Percentiles rank a stretch among this genome's conserved stretches.
Evolutionary conservation across 352 stramenopile species (phyloP).

Genomic region (Halophytophthora batemanensis): DNA sequence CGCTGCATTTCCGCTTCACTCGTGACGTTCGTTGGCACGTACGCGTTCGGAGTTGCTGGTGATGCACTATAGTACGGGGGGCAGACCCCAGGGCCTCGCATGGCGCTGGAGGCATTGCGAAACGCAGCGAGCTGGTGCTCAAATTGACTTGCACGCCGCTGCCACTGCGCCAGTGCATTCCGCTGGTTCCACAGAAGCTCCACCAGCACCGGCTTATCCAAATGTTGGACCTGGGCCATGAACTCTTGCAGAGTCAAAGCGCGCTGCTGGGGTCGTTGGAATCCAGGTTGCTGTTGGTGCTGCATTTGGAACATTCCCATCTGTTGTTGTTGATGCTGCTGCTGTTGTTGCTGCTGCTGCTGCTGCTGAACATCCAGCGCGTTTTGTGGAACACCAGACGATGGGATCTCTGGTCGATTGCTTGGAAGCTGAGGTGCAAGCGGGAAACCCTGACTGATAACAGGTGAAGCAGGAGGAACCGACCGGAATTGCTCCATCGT

Average conservation of each 20-base stretch:
- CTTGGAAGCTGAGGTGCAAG: constrained; percentile 3
- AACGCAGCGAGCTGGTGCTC: constrained; percentile 41
- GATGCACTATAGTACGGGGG: constrained; percentile 44
- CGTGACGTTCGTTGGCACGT: constrained; percentile 27
- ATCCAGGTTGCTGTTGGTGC: constrained; percentile 25
- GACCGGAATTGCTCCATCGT: constrained; percentile 18
- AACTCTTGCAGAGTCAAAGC: constrained; percentile 55
- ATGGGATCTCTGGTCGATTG: constrained; percentile 10
- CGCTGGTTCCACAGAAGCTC: constrained; percentile 75
- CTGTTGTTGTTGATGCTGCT: constrained; percentile 15
- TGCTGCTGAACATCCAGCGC: constrained; percentile 23
- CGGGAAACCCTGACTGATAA: constrained; percentile 17
- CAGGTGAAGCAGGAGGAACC: constrained; percentile 7
- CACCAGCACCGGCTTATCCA: constrained; percentile 62
- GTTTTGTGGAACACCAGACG: constrained; percentile 13
- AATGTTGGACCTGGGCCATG: constrained; percentile 60
- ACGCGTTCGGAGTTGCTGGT: constrained; percentile 14
- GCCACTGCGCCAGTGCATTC: constrained; percentile 58
- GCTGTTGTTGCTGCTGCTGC: constrained; percentile 9
- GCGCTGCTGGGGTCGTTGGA: constrained; percentile 28
- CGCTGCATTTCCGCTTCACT: constrained; percentile 54
- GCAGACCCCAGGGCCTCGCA: constrained; percentile 17
- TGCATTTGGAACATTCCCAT: neutral
- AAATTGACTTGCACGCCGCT: constrained; percentile 46
- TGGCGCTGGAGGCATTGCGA: constrained; percentile 14